These are phyloP conservation scores for Dendrobium huoshanense DNA, from an alignment of 106 monocot genomes.

Conservation along the genomic window DNA sequence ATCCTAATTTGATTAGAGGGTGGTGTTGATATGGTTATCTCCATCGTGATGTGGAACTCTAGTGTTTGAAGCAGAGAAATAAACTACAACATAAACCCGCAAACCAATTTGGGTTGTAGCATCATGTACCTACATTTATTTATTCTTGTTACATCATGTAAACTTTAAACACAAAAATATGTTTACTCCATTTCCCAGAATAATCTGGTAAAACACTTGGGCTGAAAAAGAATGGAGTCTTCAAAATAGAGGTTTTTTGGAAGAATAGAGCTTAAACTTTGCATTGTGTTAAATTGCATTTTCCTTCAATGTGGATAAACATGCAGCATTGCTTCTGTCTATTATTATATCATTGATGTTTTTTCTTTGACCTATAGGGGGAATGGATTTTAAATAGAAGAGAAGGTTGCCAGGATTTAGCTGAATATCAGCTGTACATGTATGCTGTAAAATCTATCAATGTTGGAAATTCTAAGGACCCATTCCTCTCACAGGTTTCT, in stretches of 20 bases:
- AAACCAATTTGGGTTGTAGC: no score
- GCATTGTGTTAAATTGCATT: background rate
- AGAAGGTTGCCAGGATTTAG: slow-evolving; percentile 26
- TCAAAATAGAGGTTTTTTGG: background rate
- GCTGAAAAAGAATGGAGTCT: background rate
- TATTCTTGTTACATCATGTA: background rate
- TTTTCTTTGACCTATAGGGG: slow-evolving; percentile 35
- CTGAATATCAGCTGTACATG: slow-evolving; percentile 52
- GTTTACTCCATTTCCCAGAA: background rate
- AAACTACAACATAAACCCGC: no score
- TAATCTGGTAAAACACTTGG: background rate
- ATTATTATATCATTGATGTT: background rate
- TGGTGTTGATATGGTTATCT: no score
- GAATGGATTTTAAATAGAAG: slow-evolving; percentile 83
- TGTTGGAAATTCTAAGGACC: slow-evolving; percentile 73
- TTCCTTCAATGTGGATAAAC: background rate
- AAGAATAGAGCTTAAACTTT: background rate
- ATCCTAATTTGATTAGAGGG: no score
- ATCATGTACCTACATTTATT: no score
- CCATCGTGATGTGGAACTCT: no score
- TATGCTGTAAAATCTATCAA: slow-evolving; percentile 70
- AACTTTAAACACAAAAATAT: background rate
- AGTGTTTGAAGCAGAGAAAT: no score
- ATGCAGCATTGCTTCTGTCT: background rate
- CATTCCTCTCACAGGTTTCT: slow-evolving; percentile 75